Evolutionary conservation across 139 green algal genomes (phyloP).

Genomic region (Coccomyxa sp.): DNA sequence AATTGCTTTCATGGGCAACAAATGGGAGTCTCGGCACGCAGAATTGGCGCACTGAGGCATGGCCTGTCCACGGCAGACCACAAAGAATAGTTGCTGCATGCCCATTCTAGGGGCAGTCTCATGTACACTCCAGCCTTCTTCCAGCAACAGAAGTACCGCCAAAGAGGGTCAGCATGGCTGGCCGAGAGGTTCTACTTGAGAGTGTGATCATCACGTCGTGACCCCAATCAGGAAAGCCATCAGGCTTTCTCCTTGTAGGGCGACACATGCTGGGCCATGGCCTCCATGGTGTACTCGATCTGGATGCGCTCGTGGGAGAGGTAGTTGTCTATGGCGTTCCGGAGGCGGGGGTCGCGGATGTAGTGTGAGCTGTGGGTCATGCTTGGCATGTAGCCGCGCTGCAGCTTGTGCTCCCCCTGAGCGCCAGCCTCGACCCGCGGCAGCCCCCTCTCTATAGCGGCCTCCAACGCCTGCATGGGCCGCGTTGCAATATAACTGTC

Average conservation of each 20-base stretch:
- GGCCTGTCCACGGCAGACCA: no score
- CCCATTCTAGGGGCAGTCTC: no score
- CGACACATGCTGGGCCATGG: slow-evolving; percentile 36
- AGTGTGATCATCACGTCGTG: no score
- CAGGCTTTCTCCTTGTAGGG: slow-evolving; percentile 66
- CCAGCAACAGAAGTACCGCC: no score
- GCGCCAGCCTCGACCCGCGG: slow-evolving; percentile 84
- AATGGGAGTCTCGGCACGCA: no score
- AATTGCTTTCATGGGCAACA: no score
- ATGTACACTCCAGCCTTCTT: no score
- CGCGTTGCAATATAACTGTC: neutral
- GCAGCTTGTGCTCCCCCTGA: slow-evolving; percentile 93
- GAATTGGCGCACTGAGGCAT: no score
- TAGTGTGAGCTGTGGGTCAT: slow-evolving; percentile 79
- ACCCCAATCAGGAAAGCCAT: no score
- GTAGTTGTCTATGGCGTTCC: slow-evolving; percentile 21
- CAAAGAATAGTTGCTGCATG: no score
- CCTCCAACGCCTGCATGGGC: slow-evolving; percentile 61
- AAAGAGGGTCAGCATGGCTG: no score
- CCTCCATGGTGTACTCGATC: slow-evolving; percentile 50
- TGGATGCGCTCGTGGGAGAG: slow-evolving; percentile 40
- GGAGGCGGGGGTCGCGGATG: slow-evolving; percentile 55
- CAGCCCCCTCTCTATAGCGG: slow-evolving; percentile 65
- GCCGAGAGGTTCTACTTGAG: no score
- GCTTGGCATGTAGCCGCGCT: slow-evolving; percentile 82